Conservation (phyloP, 1,284 basidiomycete species). For the Leccinum holopus region DNA sequence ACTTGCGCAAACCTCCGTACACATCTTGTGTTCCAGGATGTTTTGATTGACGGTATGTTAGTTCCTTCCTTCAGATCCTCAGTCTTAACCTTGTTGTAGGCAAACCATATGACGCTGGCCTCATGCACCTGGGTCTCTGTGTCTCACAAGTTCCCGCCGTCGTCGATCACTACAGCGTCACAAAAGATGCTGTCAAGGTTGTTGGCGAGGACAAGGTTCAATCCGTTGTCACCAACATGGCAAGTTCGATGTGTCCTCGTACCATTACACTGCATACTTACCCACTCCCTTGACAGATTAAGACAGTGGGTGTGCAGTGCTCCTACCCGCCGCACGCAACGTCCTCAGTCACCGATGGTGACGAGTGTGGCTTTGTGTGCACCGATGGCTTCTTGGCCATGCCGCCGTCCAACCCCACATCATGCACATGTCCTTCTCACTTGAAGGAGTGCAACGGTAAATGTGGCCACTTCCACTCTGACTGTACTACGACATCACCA, state of each 20-base stretch:
- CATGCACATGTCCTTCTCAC: constrained; percentile 16
- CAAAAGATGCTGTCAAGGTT: neutral
- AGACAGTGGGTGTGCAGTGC: neutral
- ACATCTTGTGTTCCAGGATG: neutral
- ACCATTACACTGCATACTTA: too few species aligned
- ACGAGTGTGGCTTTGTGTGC: neutral
- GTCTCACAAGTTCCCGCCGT: neutral
- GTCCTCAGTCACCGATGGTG: neutral
- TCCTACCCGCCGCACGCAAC: neutral
- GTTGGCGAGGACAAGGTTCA: too few species aligned
- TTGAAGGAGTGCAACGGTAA: constrained; percentile 22
- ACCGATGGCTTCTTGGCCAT: neutral
- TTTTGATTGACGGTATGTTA: neutral
- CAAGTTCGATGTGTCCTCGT: too few species aligned
- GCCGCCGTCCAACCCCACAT: neutral
- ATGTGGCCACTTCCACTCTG: constrained; percentile 13
- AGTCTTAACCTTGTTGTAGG: neutral
- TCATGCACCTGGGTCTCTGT: neutral
- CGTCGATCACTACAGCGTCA: neutral
- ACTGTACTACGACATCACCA: constrained; percentile 9
- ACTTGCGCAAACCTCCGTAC: neutral
- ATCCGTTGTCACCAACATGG: too few species aligned
- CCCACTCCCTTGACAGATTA: neutral
- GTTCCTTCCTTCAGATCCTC: neutral
- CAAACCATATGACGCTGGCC: neutral